Conservation (phyloP, 768 basidiomycete genomes). For the Psilocybe subaeruginosa region DNA sequence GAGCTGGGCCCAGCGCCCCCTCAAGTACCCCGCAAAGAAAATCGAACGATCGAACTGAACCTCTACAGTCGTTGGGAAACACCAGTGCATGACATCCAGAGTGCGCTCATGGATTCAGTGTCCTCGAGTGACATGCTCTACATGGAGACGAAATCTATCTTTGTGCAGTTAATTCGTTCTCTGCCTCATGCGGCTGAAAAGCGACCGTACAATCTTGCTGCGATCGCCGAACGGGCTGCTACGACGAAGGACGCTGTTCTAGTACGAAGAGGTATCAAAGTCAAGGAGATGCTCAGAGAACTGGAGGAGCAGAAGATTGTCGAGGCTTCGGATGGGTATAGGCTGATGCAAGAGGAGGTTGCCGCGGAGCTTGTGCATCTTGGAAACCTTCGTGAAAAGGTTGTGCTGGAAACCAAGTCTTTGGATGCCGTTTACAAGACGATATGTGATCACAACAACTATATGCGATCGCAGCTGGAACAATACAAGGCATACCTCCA, state of each 20-base stretch:
- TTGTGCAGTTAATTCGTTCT: conserved; percentile 96
- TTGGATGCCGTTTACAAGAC: conserved; percentile 99
- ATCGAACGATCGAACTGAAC: conserved; percentile 88
- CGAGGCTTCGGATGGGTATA: conserved; percentile 81
- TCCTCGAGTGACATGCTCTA: conserved; percentile 99
- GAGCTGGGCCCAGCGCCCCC: conserved; percentile 92
- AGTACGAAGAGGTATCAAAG: conserved; percentile 97
- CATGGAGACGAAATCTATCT: conserved; percentile 99
- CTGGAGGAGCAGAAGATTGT: conserved; percentile 90
- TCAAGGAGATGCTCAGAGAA: conserved; percentile 98
- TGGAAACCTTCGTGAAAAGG: conserved; percentile 96
- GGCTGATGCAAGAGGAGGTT: conserved; percentile 98
- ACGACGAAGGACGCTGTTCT: conserved; percentile 97
- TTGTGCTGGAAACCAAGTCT: conserved; percentile 87
- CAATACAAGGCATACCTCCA: conserved; percentile 99
- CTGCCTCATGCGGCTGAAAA: conserved; percentile 84
- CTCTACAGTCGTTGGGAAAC: conserved; percentile 99
- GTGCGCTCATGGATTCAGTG: conserved; percentile 94
- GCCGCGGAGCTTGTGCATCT: conserved; percentile 93
- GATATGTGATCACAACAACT: conserved; percentile 98
- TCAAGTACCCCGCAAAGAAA: conserved; percentile 98
- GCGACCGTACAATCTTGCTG: conserved; percentile 85
- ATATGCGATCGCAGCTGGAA: conserved; percentile 93
- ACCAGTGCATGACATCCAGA: conserved; percentile 96
- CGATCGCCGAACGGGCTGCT: conserved; percentile 92